Percentiles rank a stretch among this genome's conserved stretches.
Evolutionary conservation across 345 rosid species (phyloP).

Genomic region (Populus alba): DNA sequence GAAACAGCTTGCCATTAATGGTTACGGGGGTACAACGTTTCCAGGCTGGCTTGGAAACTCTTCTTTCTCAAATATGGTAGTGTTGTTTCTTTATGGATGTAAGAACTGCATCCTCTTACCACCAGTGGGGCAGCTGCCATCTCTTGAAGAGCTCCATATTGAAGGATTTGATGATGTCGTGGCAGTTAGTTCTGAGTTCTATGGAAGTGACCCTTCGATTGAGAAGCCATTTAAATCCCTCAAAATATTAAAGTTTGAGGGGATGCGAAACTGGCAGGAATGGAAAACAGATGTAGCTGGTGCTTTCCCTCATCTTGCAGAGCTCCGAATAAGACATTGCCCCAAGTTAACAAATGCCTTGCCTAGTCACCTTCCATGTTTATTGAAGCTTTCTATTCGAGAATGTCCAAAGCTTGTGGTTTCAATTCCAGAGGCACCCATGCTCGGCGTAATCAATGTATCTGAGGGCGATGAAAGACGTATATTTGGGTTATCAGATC

Average conservation of each 20-base stretch:
- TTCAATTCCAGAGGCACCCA: not conserved
- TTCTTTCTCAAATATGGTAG: not conserved
- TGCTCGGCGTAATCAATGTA: not conserved
- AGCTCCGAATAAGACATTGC: not conserved
- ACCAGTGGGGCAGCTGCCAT: slow-evolving; percentile 5
- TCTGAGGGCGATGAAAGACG: not conserved
- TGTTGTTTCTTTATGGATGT: not conserved
- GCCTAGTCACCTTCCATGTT: slow-evolving; percentile 6
- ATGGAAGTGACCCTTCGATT: not conserved
- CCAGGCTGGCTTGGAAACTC: slow-evolving; percentile 2
- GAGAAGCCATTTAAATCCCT: not conserved
- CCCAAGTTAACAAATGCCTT: not conserved
- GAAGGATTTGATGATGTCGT: not conserved
- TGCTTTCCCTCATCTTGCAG: slow-evolving; percentile 4
- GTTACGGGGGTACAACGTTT: slow-evolving; percentile 4
- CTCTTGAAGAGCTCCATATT: not conserved
- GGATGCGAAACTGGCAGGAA: not conserved
- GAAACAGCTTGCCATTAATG: not conserved
- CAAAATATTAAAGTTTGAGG: not conserved
- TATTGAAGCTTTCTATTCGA: not conserved
- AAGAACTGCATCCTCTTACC: not conserved
- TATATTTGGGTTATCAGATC: no score
- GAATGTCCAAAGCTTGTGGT: not conserved
- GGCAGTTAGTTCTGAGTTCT: not conserved
- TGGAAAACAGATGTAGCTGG: not conserved